These are phyloP conservation scores for Naegleria lovaniensis DNA, from an alignment of 208 protist genomes.

Conservation along the genomic window DNA sequence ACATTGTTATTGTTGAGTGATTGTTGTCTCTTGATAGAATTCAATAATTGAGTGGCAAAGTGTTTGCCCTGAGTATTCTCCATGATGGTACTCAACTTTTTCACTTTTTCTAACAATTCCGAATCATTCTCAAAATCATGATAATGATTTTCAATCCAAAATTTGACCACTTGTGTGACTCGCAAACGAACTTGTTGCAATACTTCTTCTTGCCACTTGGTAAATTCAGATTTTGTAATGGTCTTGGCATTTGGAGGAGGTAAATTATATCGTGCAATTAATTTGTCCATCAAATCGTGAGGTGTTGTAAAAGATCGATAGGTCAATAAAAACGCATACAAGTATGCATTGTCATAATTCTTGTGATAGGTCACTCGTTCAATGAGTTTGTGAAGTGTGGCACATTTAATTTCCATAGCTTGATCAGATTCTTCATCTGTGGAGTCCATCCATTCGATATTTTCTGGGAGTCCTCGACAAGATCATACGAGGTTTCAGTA, in stretches of 20 bases:
- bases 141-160: slow-evolving; percentile 31
- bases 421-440: neutral
- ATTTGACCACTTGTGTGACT: slow-evolving; percentile 18
- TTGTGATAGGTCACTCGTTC: slow-evolving; percentile 13
- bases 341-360: slow-evolving; percentile 14
- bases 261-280: neutral
- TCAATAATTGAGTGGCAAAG: neutral
- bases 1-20: neutral
- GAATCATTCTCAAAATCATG: slow-evolving; percentile 29
- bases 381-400: slow-evolving; percentile 26
- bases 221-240: neutral
- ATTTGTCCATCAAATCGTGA: slow-evolving; percentile 21
- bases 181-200: neutral
- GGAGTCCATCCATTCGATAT: slow-evolving; percentile 19
- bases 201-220: slow-evolving; percentile 3
- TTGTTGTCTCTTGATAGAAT: neutral
- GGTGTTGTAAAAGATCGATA: slow-evolving; percentile 27
- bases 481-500: neutral
- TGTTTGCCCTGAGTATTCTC: neutral
- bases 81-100: neutral
- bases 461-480: neutral
- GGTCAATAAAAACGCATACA: slow-evolving; percentile 29
- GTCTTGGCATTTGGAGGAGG: neutral
- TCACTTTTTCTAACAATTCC: neutral
- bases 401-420: slow-evolving; percentile 27